Base-by-base conservation (phyloP, 352 stramenopile species). In the Phytophthora sansomeana region DNA sequence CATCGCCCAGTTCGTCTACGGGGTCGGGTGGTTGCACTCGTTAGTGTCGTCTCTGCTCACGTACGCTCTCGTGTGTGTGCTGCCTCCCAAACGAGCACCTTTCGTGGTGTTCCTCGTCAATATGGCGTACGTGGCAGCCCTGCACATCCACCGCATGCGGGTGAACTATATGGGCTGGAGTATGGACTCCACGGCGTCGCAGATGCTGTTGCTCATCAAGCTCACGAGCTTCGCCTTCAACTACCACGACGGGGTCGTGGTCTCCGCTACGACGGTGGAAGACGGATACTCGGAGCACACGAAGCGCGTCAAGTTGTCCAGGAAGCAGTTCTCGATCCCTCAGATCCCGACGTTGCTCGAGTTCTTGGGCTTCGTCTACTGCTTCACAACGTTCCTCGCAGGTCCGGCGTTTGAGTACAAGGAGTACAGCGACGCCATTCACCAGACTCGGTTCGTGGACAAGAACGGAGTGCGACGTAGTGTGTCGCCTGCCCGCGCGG, bases 171-270 rank as follows among this genome's bases (percentile, higher is more conserved):
- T 98, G 75, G 88, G 88, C 58, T 95, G 83, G 81, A 95, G 61
- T 33, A 74, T 97, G 47, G 92, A 98, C 70, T 91, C 86, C 35
- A 97, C 89, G 5, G 90, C 72, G 0, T 77, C 85, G 28, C 91
- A 97, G 71, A 98, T 98, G 95, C 80, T 98, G 38, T 74, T 99
- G 24, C 94, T 98, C 29, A 98, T 99, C 87, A 99, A 99, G 70
- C 83, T 99, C 30, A 98, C 97, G 52, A 98, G 94, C 69, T 98
- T 99, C 64, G 96, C 91, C 13, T 99, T 93, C 84, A 99, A 99
- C 75, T 88, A 98, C 55, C 95, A 97, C 78, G 97, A 99, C 72
- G 96, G 96, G 33, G 80, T 78, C 1, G 72, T 91, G 24, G 52
- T 47, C 9, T 49, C 43, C 13, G 60, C 74, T 11, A 80, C 73